phyloP scores from a whole-genome alignment of 2,329 filamentous ascomycete species.

The Colletotrichum trifolii region DNA sequence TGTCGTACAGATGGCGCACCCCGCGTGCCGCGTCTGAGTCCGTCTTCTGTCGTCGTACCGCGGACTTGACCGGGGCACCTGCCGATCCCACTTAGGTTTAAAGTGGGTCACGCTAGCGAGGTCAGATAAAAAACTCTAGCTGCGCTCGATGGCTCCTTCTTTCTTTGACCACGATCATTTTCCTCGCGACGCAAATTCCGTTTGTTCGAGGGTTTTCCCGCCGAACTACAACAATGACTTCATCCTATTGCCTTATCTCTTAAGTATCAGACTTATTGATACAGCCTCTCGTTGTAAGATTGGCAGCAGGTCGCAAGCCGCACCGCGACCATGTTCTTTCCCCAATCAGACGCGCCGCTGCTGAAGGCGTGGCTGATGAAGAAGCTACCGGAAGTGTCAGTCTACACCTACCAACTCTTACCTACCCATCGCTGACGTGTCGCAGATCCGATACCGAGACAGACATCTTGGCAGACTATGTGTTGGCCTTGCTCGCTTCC shows the following conservation, averaged over 20 bases:
- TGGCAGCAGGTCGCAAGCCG: conserved; percentile 9
- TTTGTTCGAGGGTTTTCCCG: conserved; percentile 25
- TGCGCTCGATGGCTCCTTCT: conserved; percentile 7
- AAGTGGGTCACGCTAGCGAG: conserved; percentile 31
- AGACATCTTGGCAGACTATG: conserved; percentile 85
- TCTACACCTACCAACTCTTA: not conserved
- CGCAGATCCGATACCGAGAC: conserved; percentile 80
- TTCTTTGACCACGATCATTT: conserved; percentile 3
- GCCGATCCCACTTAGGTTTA: conserved; percentile 32
- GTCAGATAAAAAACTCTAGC: conserved; percentile 32
- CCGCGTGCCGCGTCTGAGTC: not conserved
- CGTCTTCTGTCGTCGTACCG: not conserved
- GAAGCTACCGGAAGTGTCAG: conserved; percentile 40
- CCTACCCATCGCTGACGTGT: not conserved
- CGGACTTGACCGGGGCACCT: not conserved
- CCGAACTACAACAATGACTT: conserved; percentile 33
- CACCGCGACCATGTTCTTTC: conserved; percentile 66
- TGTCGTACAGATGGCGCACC: no score
- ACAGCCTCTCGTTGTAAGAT: conserved; percentile 1
- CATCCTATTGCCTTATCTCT: not conserved
- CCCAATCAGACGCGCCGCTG: conserved; percentile 69
- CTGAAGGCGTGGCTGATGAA: conserved; percentile 84
- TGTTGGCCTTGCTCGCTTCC: conserved; percentile 76
- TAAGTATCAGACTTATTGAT: conserved; percentile 34
- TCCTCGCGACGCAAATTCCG: conserved; percentile 15